phyloP scores from a whole-genome alignment of 2,329 filamentous ascomycete species.

The Calonectria montana region DNA sequence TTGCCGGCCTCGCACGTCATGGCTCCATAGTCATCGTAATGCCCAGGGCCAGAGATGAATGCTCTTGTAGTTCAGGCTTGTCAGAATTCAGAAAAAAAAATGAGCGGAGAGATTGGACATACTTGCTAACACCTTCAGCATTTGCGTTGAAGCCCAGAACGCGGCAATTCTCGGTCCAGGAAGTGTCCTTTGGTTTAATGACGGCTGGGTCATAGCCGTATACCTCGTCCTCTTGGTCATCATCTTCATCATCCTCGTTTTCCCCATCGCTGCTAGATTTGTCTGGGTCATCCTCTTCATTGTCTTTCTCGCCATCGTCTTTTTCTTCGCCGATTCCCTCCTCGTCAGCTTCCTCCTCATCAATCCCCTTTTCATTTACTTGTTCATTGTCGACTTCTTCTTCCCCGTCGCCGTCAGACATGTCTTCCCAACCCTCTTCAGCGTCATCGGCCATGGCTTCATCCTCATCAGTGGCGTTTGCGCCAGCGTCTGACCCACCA shows the following conservation, averaged over 20 bases:
- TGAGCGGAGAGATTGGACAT: not conserved
- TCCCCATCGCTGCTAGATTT: not conserved
- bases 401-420: not conserved
- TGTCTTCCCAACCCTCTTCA: not conserved
- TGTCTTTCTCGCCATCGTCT: not conserved
- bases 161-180: not conserved
- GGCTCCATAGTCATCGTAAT: not conserved
- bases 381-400: not conserved
- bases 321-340: not conserved
- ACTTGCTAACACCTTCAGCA: conserved; percentile 1
- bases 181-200: not conserved
- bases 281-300: too few relatives aligned
- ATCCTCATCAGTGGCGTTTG: not conserved
- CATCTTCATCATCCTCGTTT: not conserved
- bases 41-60: not conserved
- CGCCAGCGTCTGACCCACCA: not conserved
- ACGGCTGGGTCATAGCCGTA: not conserved
- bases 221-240: not conserved
- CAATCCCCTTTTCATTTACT: not conserved
- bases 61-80: not conserved
- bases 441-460: not conserved
- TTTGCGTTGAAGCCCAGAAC: conserved; percentile 9
- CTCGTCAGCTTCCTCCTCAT: not conserved
- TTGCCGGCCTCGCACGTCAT: not conserved
- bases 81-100: not conserved